Evolutionary conservation across 306 rosid genomes (phyloP).

Genomic region (Canavalia ensiformis): DNA sequence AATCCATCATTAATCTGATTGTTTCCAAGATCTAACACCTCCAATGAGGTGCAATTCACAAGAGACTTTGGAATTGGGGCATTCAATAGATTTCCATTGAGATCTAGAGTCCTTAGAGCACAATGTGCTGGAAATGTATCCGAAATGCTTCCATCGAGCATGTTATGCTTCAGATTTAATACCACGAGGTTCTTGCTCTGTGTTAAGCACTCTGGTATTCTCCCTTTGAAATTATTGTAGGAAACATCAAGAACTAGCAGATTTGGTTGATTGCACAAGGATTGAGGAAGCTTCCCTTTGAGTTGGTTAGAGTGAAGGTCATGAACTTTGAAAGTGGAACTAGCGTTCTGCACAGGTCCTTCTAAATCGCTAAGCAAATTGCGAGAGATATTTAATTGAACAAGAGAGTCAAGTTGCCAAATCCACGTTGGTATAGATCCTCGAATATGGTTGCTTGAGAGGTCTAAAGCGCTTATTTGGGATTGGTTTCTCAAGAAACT

Average conservation of each 20-base stretch:
- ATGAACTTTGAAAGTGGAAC: neutral
- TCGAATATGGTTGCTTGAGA: conserved; percentile 48
- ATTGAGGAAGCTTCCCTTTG: neutral
- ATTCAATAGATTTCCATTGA: conserved; percentile 27
- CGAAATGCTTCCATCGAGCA: conserved; percentile 8
- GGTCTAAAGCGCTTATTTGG: conserved; percentile 24
- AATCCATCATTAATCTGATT: neutral
- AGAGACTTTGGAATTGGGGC: conserved; percentile 54
- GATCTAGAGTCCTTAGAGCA: conserved; percentile 37
- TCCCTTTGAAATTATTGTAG: conserved; percentile 18
- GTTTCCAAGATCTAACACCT: conserved; percentile 47
- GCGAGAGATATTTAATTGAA: conserved; percentile 52
- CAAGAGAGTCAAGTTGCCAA: conserved; percentile 38
- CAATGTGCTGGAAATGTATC: conserved; percentile 36
- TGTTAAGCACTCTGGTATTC: conserved; percentile 45
- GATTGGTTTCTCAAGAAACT: conserved; percentile 48
- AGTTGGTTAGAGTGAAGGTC: no score
- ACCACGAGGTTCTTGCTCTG: neutral
- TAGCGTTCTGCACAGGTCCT: no score
- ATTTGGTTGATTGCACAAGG: no score
- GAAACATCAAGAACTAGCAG: conserved; percentile 32
- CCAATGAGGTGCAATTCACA: neutral
- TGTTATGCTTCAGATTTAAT: conserved; percentile 40
- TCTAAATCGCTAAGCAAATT: no score
- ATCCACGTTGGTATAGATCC: conserved; percentile 61